Evolutionary conservation across 2,329 filamentous ascomycete species (phyloP).

Genomic region (Talaromyces rugulosus): DNA sequence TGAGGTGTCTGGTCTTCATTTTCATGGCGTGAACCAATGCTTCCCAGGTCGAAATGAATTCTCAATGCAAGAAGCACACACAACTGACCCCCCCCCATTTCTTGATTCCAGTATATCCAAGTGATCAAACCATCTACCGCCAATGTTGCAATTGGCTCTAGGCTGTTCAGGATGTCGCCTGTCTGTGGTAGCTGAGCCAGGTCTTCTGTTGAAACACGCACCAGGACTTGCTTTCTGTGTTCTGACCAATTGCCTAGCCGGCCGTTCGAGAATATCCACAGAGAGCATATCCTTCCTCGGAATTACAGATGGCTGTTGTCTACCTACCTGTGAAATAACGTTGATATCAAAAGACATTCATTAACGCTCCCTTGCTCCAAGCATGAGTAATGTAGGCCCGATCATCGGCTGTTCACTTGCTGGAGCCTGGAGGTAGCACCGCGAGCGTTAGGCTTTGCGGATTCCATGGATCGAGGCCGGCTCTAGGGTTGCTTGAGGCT

Average conservation of each 20-base stretch:
- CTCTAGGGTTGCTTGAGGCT: not conserved
- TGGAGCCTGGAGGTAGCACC: no score
- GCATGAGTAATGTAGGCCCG: not conserved
- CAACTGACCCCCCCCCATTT: not conserved
- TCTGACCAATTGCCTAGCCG: not conserved
- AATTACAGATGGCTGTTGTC: not conserved
- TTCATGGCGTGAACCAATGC: not conserved
- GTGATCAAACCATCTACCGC: not conserved
- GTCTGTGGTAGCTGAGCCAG: not conserved
- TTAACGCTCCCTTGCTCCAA: not conserved
- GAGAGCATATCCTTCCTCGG: not conserved
- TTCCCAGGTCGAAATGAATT: not conserved
- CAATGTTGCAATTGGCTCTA: not conserved
- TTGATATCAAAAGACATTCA: not conserved
- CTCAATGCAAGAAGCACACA: not conserved
- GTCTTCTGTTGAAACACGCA: not conserved
- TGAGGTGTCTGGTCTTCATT: not conserved
- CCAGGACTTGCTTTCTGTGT: not conserved
- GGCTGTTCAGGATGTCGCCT: not conserved
- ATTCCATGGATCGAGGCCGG: not conserved
- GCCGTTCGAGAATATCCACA: not conserved
- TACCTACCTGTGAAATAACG: not conserved
- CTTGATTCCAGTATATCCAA: no score
- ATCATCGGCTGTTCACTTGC: no score
- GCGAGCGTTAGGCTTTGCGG: not conserved